phyloP scores from a whole-genome alignment of 2,329 filamentous ascomycete genomes.

The Tolypocladium tropicale region DNA sequence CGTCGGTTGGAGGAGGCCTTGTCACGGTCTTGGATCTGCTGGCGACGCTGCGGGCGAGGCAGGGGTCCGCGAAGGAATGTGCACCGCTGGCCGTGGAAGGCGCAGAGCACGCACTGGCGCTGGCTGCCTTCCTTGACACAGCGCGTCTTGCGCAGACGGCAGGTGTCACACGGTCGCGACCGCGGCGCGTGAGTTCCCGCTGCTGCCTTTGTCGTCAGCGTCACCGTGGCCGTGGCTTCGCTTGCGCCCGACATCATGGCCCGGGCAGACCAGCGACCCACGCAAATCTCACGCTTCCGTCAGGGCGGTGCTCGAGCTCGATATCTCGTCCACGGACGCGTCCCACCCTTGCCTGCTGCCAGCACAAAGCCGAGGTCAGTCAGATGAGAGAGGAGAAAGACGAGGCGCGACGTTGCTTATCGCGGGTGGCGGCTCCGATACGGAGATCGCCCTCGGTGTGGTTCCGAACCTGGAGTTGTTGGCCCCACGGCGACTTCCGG shows the following conservation, averaged over 20 bases:
- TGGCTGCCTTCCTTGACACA: conserved; percentile 53
- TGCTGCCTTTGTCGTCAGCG: background rate
- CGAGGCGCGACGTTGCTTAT: background rate
- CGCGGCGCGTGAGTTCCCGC: background rate
- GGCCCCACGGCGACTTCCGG: background rate
- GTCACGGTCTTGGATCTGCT: background rate
- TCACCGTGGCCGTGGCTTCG: background rate
- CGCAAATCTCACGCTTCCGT: background rate
- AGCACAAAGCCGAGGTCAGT: background rate
- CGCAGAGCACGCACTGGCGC: conserved; percentile 51
- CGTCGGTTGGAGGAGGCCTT: background rate
- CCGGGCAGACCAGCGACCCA: background rate
- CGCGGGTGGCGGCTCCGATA: background rate
- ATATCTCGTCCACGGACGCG: background rate
- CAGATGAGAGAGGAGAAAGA: background rate
- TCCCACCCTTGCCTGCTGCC: background rate
- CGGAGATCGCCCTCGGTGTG: background rate
- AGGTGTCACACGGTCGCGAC: conserved; percentile 50
- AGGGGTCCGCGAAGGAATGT: conserved; percentile 43
- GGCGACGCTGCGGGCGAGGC: conserved; percentile 17
- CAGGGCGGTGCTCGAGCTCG: background rate
- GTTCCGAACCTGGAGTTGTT: background rate
- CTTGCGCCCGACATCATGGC: background rate
- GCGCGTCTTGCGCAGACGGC: conserved; percentile 53
- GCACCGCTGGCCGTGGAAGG: conserved; percentile 57